A percentile compares a stretch with the other conserved stretches of the same genome.
phyloP scores from a whole-genome alignment of 2,329 filamentous ascomycete genomes.

The Cladosporium colombiae region DNA sequence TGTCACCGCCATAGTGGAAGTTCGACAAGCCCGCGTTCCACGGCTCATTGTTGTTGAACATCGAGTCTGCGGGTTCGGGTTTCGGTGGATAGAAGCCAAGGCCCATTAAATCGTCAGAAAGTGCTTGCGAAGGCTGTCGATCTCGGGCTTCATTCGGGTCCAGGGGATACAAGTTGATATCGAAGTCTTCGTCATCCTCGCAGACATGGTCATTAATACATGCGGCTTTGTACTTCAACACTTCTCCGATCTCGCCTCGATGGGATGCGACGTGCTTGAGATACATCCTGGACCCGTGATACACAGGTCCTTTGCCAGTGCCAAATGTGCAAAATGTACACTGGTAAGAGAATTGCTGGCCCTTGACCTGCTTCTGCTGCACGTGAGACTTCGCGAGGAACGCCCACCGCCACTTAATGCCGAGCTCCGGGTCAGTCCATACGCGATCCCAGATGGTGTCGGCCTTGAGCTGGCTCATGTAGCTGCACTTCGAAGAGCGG shows the following conservation, averaged over 20 bases:
- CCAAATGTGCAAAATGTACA: conserved; percentile 51
- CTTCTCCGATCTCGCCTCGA: conserved; percentile 39
- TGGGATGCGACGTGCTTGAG: conserved; percentile 47
- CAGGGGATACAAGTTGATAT: conserved; percentile 48
- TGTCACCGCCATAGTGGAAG: conserved; percentile 34
- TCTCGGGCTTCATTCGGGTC: conserved; percentile 12
- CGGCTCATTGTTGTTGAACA: conserved; percentile 33
- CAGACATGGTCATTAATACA: conserved; percentile 46
- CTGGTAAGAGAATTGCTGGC: conserved; percentile 40
- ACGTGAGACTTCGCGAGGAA: conserved; percentile 53
- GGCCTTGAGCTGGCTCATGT: conserved; percentile 40
- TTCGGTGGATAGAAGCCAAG: conserved; percentile 22
- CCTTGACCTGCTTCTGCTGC: conserved; percentile 35
- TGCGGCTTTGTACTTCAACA: conserved; percentile 45
- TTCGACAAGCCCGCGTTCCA: conserved; percentile 38
- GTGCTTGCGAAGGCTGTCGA: conserved; percentile 22
- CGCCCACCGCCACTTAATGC: conserved; percentile 48
- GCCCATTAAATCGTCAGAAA: conserved; percentile 28
- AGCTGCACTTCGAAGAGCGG: conserved; percentile 46
- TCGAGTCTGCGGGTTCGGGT: conserved; percentile 29
- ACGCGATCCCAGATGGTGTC: conserved; percentile 33
- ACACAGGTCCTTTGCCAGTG: conserved; percentile 39
- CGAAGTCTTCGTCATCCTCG: conserved; percentile 45
- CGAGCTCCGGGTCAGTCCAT: conserved; percentile 26
- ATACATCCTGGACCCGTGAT: conserved; percentile 44